Evolutionary conservation across 495 filamentous ascomycete genomes (phyloP), one percentile per base, ranked within the genome.

Genomic region (Aspergillus egyptiacus): DNA sequence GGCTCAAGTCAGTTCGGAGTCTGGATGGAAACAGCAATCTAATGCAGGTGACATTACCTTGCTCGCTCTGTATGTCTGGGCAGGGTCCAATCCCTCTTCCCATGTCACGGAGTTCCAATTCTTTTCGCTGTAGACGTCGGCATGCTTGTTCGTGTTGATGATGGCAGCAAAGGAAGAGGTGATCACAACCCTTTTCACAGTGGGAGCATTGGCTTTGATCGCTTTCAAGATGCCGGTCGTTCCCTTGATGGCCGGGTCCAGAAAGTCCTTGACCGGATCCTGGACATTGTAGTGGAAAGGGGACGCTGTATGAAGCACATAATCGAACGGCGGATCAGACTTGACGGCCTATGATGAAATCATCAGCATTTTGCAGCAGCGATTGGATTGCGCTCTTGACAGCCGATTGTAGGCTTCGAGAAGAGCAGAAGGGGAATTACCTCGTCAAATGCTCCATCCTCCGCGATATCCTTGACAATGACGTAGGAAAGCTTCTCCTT

Each of bases 101-200:
- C 75, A 67, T 5, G 88, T 91, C 3, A 88, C 76, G 0, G 89
- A 88, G 67, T 93, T 93, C 91, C 91, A 97, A 37, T 83, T 81
- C 15, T 70, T 67, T 60, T 94, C 89, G 45, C 71, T 73, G 62
- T 89, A 94, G 13, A 71, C 72, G 36, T 72, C 73, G 0, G 72
- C 70, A 50, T 73, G 69, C 28, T 65, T 60, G n/a, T 64, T 65
- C 11, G 49, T 56, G 44, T 85, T 66, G 35, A 87, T 37, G 50
- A 94, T 85, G 15, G 86, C 73, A 6, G 90, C 91, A 65, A 91
- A 95, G 13, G 87, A 93, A 23, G 82, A 87, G 1, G 90, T 96
- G 55, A 96, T 77, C 38, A 91, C 83, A 9, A 96, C 86, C 45
- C 83, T 75, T 67, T 87, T 90, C 31, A 96, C 89, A 0, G 68